A percentile compares a stretch with the other conserved stretches of the same genome.
phyloP scores from a whole-genome alignment of 2,329 filamentous ascomycete genomes.

The Fusarium nelsonii region DNA sequence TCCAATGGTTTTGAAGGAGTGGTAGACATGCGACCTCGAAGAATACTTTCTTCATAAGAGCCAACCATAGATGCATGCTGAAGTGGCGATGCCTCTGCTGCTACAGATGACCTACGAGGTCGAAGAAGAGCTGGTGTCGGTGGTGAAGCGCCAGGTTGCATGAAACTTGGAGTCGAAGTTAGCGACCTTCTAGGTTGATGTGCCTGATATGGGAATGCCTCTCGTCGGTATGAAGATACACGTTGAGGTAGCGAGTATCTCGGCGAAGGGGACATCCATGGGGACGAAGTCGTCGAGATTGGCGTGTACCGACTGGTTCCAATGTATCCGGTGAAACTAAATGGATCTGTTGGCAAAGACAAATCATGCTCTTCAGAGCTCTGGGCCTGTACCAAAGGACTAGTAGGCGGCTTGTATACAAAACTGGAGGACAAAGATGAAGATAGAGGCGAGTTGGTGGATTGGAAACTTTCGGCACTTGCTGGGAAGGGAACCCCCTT shows the following conservation, averaged over 20 bases:
- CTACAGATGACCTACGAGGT: conserved; percentile 76
- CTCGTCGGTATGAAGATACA: conserved; percentile 63
- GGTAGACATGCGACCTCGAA: conserved; percentile 96
- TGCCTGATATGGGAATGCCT: conserved; percentile 77
- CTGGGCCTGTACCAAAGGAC: conserved; percentile 88
- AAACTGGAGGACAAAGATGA: conserved; percentile 84
- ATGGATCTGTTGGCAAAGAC: conserved; percentile 64
- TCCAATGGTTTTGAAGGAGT: conserved; percentile 92
- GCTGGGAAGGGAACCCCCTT: conserved; percentile 50
- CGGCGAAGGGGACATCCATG: conserved; percentile 57
- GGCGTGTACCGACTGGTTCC: conserved; percentile 76
- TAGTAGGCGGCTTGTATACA: conserved; percentile 88
- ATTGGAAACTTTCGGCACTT: conserved; percentile 55
- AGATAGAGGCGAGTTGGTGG: conserved; percentile 71
- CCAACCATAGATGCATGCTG: conserved; percentile 97
- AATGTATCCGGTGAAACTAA: conserved; percentile 60
- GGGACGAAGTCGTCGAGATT: conserved; percentile 68
- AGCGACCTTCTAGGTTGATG: conserved; percentile 84
- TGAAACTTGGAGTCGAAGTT: conserved; percentile 65
- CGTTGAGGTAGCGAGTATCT: conserved; percentile 47
- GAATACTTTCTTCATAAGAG: conserved; percentile 96
- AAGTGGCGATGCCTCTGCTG: conserved; percentile 79
- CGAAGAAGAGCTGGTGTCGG: conserved; percentile 65
- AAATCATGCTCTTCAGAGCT: conserved; percentile 81
- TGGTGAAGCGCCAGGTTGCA: conserved; percentile 58